phyloP scores from a whole-genome alignment of 1,284 basidiomycete genomes.

The Gomphus bonarii region DNA sequence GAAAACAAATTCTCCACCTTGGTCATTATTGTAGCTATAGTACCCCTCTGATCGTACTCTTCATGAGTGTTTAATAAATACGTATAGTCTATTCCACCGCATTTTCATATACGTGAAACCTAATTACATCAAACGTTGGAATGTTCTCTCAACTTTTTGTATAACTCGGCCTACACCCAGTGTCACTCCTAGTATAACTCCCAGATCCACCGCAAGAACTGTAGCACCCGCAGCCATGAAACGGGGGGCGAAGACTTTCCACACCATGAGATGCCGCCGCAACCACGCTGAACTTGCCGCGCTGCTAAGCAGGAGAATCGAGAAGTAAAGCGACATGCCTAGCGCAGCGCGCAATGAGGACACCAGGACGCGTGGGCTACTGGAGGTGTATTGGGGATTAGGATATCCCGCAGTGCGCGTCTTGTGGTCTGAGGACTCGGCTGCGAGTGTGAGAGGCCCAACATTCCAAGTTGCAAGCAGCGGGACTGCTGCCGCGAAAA shows the following conservation, averaged over 20 bases:
- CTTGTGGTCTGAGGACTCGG: not conserved
- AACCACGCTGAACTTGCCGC: conserved; percentile 71
- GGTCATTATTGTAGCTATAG: not conserved
- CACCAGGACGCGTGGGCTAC: not conserved
- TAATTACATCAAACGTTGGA: not conserved
- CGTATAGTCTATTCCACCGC: too few relatives aligned
- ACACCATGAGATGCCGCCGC: conserved; percentile 92
- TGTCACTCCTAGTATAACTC: conserved; percentile 25
- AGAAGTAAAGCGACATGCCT: conserved; percentile 63
- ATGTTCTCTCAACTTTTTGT: conserved; percentile 4
- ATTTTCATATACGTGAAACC: not conserved
- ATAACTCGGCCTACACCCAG: not conserved
- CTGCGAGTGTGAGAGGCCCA: conserved; percentile 37
- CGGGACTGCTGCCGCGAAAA: conserved; percentile 58
- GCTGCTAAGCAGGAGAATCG: conserved; percentile 55
- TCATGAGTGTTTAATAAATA: not conserved
- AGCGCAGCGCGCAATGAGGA: conserved; percentile 38
- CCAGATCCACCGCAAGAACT: conserved; percentile 31
- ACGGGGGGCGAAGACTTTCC: conserved; percentile 96
- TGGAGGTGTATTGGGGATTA: not conserved
- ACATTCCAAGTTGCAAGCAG: conserved; percentile 85
- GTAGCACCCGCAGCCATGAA: conserved; percentile 69
- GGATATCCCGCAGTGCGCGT: conserved; percentile 6
- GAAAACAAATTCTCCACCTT: too few relatives aligned
- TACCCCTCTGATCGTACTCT: not conserved